These are phyloP conservation scores for Papilionanthe hybrid DNA, from an alignment of 116 monocot species.

Conservation along the genomic window DNA sequence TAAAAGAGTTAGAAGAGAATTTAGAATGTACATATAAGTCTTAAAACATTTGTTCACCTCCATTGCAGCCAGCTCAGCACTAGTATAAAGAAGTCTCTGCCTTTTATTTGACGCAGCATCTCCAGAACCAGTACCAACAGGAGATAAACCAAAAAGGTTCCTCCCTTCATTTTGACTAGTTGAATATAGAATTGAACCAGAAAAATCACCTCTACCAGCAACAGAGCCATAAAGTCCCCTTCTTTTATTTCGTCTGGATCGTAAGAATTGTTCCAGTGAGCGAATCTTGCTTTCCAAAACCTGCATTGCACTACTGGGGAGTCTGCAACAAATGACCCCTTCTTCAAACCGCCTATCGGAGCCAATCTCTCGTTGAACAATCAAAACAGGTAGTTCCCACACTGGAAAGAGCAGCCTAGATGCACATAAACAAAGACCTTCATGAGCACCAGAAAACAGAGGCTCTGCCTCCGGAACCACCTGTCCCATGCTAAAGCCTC, in stretches of 20 bases:
- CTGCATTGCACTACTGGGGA: slow-evolving; percentile 59
- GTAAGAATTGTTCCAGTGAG: slow-evolving; percentile 77
- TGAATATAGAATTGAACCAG: slow-evolving; percentile 78
- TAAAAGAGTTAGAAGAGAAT: slow-evolving; percentile 3
- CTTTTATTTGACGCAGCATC: slow-evolving; percentile 55
- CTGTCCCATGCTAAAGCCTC: slow-evolving; percentile 98
- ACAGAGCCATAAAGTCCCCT: slow-evolving; percentile 96
- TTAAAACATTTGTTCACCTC: slow-evolving; percentile 48
- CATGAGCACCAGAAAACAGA: slow-evolving; percentile 88
- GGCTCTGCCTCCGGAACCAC: slow-evolving; percentile 96
- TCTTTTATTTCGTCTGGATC: slow-evolving; percentile 86
- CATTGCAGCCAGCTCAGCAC: slow-evolving; percentile 91
- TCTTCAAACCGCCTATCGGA: slow-evolving; percentile 35
- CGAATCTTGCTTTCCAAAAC: slow-evolving; percentile 79
- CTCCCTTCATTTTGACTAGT: slow-evolving; percentile 21
- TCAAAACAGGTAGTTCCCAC: slow-evolving; percentile 87
- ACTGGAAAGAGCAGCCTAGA: slow-evolving; percentile 90
- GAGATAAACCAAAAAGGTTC: slow-evolving; percentile 25
- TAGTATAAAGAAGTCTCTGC: slow-evolving; percentile 52
- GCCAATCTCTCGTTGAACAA: slow-evolving; percentile 28
- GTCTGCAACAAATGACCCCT: slow-evolving; percentile 65
- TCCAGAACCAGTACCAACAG: slow-evolving; percentile 23
- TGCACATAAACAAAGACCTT: slow-evolving; percentile 91
- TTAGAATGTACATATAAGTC: neutral
- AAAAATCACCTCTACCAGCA: slow-evolving; percentile 76